Evolutionary conservation across 2,329 filamentous ascomycete species (phyloP).

Genomic region (Alternaria sp.): DNA sequence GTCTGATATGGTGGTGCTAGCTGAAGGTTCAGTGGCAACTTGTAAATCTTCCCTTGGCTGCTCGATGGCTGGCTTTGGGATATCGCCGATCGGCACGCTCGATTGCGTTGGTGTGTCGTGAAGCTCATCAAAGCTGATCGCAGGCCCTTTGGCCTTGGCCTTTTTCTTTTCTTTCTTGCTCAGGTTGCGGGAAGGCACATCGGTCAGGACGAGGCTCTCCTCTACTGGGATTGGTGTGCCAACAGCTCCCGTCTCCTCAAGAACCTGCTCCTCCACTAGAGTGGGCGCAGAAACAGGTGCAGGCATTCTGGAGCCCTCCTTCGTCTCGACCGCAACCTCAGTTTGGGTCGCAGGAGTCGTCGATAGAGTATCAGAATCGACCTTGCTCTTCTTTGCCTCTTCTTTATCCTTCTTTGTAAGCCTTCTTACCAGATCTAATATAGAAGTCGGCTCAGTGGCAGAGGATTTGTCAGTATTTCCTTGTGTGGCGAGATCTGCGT

Average conservation of each 20-base stretch:
- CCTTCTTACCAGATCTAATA: constrained; percentile 40
- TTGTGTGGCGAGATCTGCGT: constrained; percentile 23
- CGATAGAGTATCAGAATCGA: constrained; percentile 28
- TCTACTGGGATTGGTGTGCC: constrained; percentile 7
- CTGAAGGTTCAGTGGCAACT: background rate
- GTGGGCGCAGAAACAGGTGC: background rate
- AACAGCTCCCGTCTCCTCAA: constrained; percentile 27
- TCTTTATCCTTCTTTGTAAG: constrained; percentile 44
- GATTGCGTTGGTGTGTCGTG: background rate
- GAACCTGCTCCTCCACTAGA: background rate
- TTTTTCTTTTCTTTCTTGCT: constrained; percentile 32
- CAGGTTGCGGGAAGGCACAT: constrained; percentile 21
- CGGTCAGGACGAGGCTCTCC: constrained; percentile 3
- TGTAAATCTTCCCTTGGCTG: background rate
- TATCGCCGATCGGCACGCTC: background rate
- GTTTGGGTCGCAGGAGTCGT: constrained; percentile 37
- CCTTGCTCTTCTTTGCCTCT: constrained; percentile 34
- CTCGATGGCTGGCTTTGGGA: constrained; percentile 6
- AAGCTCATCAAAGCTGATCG: constrained; percentile 19
- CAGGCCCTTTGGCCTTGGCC: constrained; percentile 26
- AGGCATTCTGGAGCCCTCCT: constrained; percentile 25
- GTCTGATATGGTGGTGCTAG: background rate
- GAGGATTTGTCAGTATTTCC: constrained; percentile 23
- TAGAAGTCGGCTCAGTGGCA: constrained; percentile 25
- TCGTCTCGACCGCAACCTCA: constrained; percentile 32